phyloP scores from a whole-genome alignment of 495 filamentous ascomycete species.

The Hypoxylon lienhwacheense region DNA sequence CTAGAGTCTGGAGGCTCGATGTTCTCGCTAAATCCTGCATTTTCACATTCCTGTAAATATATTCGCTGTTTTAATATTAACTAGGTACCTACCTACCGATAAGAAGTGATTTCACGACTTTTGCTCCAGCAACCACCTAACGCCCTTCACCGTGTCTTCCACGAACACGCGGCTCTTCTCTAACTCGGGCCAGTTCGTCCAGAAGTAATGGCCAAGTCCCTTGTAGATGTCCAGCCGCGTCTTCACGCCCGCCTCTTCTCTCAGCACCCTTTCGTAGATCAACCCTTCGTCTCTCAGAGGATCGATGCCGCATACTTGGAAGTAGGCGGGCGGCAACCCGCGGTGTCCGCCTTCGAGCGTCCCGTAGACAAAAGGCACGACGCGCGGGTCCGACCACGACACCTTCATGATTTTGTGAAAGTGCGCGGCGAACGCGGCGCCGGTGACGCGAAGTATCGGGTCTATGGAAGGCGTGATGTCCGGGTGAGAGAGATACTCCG shows the following conservation, averaged over 20 bases:
- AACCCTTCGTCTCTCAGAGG: constrained; percentile 47
- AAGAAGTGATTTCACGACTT: constrained; percentile 6
- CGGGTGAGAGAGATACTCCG: constrained; percentile 32
- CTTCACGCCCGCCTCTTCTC: constrained; percentile 38
- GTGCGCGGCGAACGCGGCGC: constrained; percentile 2
- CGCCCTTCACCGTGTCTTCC: constrained; percentile 29
- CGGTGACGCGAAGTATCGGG: constrained; percentile 18
- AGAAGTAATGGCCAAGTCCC: constrained; percentile 51
- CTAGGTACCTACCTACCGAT: neutral
- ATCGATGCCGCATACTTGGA: constrained; percentile 47
- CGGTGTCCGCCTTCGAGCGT: constrained; percentile 20
- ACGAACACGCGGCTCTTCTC: constrained; percentile 28
- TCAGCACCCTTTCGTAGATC: constrained; percentile 46
- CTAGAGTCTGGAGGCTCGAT: neutral
- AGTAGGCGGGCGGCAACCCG: constrained; percentile 38
- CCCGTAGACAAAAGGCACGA: constrained; percentile 28
- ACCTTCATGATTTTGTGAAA: constrained; percentile 1
- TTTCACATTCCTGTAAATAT: no score
- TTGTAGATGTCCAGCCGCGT: constrained; percentile 45
- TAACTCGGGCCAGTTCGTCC: constrained; percentile 38
- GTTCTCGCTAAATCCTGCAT: neutral
- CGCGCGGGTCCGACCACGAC: constrained; percentile 21
- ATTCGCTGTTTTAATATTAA: no score
- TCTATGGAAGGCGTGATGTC: constrained; percentile 26
- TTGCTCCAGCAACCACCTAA: constrained; percentile 32